Evolutionary conservation across 73 alveolate genomes (phyloP), one percentile per base, ranked within the genome.

Genomic region (Paramecium primaurelia): DNA sequence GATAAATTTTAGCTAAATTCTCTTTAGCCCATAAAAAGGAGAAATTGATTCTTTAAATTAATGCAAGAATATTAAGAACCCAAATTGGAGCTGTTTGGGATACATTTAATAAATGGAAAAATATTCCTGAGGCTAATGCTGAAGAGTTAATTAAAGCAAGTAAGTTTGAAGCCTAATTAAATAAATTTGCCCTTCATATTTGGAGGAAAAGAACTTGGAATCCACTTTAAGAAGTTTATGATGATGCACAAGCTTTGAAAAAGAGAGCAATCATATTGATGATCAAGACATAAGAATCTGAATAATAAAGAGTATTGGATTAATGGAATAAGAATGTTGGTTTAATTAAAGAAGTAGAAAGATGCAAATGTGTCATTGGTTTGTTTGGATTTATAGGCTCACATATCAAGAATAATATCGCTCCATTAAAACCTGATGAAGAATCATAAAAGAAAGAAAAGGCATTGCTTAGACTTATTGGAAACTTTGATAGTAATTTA

Each of bases 221-320:
- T 77, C 91, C 91, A 22, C 26, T 77, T 3, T 25, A 44, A 77
- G 91, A 77, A 12, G 73, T 77, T 20, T 77, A 77, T 11, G 69
- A 44, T 20, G 91, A 77, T 77, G 91, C 64, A 14, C 12, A 16
- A 22, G 91, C 75, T 1, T 16, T 40, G 2, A 77, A 77, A 32
- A 77, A 47, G 26, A 38, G 91, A n/a, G 73, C 91, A 6, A 71
- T 77, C 1, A 16, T 77, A 0, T 22, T 45, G 7, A 30, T 77
- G 73, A 30, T 77, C 1, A 77, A 77, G 49, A 77, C 91, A 22
- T 45, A 77, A 77, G 91, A 77, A 44, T 77, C 91, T 16, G 91
- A 77, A 77, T 77, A 30, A 44, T 11, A 77, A 34, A 44, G 91
- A 22, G 25, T 30, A 25, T 18, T 77, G 6, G 42, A 37, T 42